Percentiles rank a stretch among this genome's conserved stretches.
phyloP scores from a whole-genome alignment of 2,329 filamentous ascomycete species.

The Fusarium heterosporum region DNA sequence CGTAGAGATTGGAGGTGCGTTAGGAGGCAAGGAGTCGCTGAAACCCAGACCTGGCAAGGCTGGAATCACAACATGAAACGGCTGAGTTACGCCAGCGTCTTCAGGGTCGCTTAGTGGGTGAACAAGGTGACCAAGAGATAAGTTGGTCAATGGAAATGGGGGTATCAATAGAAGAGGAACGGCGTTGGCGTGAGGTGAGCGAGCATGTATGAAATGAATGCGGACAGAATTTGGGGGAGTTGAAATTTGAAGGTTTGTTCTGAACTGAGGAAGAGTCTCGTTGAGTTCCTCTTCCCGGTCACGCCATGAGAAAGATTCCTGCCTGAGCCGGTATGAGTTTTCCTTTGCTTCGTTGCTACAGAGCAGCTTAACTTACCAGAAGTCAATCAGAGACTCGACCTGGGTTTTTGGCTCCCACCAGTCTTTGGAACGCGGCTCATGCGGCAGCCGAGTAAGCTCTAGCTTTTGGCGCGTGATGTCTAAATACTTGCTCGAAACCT shows the following conservation, averaged over 20 bases:
- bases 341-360: neutral
- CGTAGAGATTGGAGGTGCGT: constrained; percentile 60
- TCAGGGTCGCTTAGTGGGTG: constrained; percentile 65
- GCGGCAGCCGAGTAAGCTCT: constrained; percentile 73
- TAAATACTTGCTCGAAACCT: constrained; percentile 76
- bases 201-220: constrained; percentile 74
- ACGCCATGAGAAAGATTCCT: constrained; percentile 75
- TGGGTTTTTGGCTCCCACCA: constrained; percentile 71
- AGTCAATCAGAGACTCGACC: constrained; percentile 74
- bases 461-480: constrained; percentile 75
- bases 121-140: constrained; percentile 69
- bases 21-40: constrained; percentile 69
- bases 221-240: constrained; percentile 59
- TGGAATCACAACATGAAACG: constrained; percentile 75
- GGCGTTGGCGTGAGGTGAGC: constrained; percentile 64
- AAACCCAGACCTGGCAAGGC: constrained; percentile 75
- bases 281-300: constrained; percentile 70
- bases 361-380: constrained; percentile 60
- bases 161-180: constrained; percentile 74
- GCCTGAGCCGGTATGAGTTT: constrained; percentile 56
- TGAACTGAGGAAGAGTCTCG: constrained; percentile 70
- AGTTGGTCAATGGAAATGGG: constrained; percentile 73
- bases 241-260: constrained; percentile 63
- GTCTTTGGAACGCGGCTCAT: constrained; percentile 64
- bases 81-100: constrained; percentile 57